Evolutionary conservation across 768 basidiomycete species (phyloP), one percentile per base, ranked within the genome.

Genomic region (Lentinula raphanica): DNA sequence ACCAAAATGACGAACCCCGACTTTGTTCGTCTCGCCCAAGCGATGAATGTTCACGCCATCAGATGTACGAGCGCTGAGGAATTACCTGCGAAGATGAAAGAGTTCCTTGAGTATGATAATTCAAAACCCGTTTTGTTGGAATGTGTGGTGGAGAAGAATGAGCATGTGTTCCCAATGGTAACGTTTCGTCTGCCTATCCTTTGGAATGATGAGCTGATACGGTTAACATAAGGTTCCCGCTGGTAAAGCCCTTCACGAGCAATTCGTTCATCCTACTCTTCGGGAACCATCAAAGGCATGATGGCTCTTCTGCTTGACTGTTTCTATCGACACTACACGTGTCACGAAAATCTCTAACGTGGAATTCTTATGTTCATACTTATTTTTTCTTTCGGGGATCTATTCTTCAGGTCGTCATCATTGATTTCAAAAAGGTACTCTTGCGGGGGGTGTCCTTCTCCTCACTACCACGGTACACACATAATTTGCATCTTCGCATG

Each of bases 1-100:
- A 98, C 97, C 2, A 75, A 77, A 58, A 98, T 98, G 97, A 85
- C 75, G 35, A 98, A 98, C 74, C 97, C 97, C 6, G 88, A 98
- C 75, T 98, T 98, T 71, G 85, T 96, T 65, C 79, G 84, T 62
- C 85, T 99, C 35, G 92, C 96, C 17, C 76, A 86, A 64, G 80
- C 95, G 4, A 98, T 98, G 95, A 83, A 87, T 54, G 90, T 95
- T 27, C 93, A 97, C 66, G 95, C 90, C 21, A 85, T 98, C 65
- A 82, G 92, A 60, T 92, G 88, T 70, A 73, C 76, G 50, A 81
- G 67, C 28, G 68, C 79, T 1, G 86, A 79, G 42, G 94, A 99
- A 56, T 80, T 99, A 8, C 92, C 94, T 0, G 84, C 82, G 35
- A 97, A 90, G 81, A 98, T 99, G 96, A 94, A 94, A 78, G 94